Evolutionary conservation across 2,329 filamentous ascomycete genomes (phyloP), one percentile per base, ranked within the genome.

Genomic region (Drechmeria coniospora): DNA sequence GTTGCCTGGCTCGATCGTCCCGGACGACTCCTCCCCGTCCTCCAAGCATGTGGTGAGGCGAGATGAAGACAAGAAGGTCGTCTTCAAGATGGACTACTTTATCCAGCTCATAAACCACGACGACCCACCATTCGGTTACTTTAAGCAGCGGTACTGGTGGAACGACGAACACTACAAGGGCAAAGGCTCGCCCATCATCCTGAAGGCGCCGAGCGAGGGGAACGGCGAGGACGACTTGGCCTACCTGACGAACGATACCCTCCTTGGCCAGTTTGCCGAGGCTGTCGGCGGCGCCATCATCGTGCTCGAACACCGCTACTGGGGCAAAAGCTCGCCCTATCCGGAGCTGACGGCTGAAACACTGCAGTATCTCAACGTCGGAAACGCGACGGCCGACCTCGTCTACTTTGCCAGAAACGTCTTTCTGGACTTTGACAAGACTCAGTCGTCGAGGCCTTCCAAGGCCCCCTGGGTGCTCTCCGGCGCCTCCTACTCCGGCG

Each of bases 241-340:
- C 0, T 82, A 66, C 43, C 50, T 84, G 13, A 72, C 80, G 40
- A 82, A 83, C 46, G 75, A 76, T 17, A 72, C 86, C 25, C 58
- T 82, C 2, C 62, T 70, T 24, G 65, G 66, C 20, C 62, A 78
- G 36, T 61, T 87, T 12, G 68, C 74, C 3, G 56, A 74, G 38
- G 73, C 72, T 1, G 76, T 74, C 0, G 57, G 72, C 34, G 82
- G 80, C 2, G 56, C 87, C 13, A 78, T 72, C 7, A 74, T 92
- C 7, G 65, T 87, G 26, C 61, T 90, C 3, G 82, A 90, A 54
- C 81, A 90, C 46, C 70, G 82, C 26, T 92, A 86, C 59, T 92
- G 84, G 46, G 82, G 82, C 31, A 61, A 61, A 10, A 82, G 76
- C 43, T 73, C 75, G 29, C 80, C 80, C 0, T 66, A 66, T 0